Evolutionary conservation across 106 monocot genomes (phyloP).

Genomic region (Dendrobium nobile): DNA sequence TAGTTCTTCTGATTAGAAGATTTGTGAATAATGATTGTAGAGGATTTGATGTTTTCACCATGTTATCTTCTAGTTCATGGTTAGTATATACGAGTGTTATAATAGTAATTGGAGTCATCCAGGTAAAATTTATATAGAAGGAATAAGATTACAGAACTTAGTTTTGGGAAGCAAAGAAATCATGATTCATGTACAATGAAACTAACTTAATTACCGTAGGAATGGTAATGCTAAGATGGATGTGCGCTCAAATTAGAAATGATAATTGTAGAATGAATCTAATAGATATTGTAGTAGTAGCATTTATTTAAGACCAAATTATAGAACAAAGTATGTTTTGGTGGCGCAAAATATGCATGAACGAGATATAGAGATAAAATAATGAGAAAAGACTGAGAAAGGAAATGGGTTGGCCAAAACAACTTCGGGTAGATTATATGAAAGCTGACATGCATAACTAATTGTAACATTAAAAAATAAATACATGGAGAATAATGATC

Average conservation of each 20-base stretch:
- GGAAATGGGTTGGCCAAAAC: too few species aligned
- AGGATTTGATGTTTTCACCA: background rate
- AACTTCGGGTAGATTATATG: too few species aligned
- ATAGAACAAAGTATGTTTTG: background rate
- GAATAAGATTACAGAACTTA: background rate
- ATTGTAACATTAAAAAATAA: background rate
- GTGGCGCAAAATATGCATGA: background rate
- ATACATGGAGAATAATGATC: background rate
- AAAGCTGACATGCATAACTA: too few species aligned
- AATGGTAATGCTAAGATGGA: background rate
- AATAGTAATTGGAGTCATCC: background rate
- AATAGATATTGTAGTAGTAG: background rate
- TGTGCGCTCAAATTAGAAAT: too few species aligned
- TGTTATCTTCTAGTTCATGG: background rate
- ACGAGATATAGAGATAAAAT: too few species aligned
- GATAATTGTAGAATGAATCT: background rate
- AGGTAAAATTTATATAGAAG: background rate
- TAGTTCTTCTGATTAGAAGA: background rate
- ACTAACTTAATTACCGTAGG: background rate
- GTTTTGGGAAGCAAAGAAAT: background rate
- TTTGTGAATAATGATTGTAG: background rate
- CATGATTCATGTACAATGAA: too few species aligned
- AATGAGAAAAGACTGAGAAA: too few species aligned
- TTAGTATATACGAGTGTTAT: background rate
- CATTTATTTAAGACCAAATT: background rate